Conservation (phyloP, 2,329 filamentous ascomycete genomes). For the Sporothrix brunneoviolacea region DNA sequence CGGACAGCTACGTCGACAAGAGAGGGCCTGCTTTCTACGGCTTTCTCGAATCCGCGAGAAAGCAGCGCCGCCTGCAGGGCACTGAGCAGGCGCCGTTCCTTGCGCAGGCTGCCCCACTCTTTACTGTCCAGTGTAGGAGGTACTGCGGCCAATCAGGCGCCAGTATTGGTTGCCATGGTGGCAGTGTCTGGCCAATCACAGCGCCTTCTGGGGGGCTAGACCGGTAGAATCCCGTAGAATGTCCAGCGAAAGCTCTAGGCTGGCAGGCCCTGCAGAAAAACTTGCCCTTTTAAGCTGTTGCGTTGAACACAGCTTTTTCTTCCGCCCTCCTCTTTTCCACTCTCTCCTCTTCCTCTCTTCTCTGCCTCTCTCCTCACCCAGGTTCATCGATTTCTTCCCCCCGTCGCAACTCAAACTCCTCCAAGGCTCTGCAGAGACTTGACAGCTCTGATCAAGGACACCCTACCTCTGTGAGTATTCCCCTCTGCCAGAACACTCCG, state of each 20-base stretch:
- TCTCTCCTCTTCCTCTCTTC: constrained; percentile 1
- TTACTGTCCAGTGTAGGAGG: neutral
- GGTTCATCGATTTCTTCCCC: constrained; percentile 2
- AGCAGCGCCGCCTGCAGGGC: neutral
- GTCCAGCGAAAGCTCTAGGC: constrained; percentile 23
- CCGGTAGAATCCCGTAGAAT: constrained; percentile 31
- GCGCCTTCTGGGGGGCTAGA: constrained; percentile 21
- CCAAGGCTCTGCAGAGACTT: no score
- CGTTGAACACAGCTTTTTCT: constrained; percentile 19
- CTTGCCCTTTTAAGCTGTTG: constrained; percentile 26
- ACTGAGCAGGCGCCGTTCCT: neutral
- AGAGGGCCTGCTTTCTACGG: constrained; percentile 6
- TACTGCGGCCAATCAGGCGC: constrained; percentile 14
- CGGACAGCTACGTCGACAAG: no score
- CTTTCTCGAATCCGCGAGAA: constrained; percentile 5
- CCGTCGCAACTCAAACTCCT: no score
- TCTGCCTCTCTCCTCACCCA: constrained; percentile 1
- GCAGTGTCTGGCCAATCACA: constrained; percentile 20
- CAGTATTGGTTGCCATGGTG: constrained; percentile 16
- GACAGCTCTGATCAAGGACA: no score
- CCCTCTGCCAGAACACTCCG: no score
- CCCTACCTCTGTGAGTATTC: no score
- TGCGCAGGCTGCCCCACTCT: neutral
- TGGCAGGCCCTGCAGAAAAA: constrained; percentile 19
- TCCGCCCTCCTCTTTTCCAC: constrained; percentile 6